Percentiles rank a stretch among this genome's conserved stretches.
Conservation (phyloP, 305 asterid genomes). For the Rubia balearica region DNA sequence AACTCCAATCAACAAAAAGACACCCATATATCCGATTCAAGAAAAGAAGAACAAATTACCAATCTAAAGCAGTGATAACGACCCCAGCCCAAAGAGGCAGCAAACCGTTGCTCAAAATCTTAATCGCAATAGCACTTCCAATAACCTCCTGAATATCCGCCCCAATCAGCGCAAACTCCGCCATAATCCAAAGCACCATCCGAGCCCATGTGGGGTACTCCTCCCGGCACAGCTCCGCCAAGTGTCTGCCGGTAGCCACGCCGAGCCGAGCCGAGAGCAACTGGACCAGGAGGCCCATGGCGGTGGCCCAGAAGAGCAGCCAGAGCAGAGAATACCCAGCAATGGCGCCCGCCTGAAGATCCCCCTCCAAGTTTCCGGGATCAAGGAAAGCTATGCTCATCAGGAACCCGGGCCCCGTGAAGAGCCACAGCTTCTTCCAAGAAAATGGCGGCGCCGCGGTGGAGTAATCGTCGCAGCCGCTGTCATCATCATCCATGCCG, state of each 20-base stretch:
- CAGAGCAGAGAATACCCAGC: constrained; percentile 86
- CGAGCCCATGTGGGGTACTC: constrained; percentile 93
- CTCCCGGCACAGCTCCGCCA: constrained; percentile 90
- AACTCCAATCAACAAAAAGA: neutral
- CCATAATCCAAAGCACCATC: constrained; percentile 76
- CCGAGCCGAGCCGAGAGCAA: constrained; percentile 80
- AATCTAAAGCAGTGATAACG: constrained; percentile 72
- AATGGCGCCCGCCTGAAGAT: constrained; percentile 91
- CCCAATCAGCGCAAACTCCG: constrained; percentile 82
- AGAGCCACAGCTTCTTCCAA: constrained; percentile 89
- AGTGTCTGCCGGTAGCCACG: constrained; percentile 84
- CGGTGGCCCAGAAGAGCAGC: constrained; percentile 93
- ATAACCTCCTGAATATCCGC: constrained; percentile 94
- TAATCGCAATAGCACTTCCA: constrained; percentile 91
- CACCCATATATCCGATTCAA: neutral
- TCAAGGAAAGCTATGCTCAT: constrained; percentile 94
- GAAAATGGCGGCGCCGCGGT: constrained; percentile 61
- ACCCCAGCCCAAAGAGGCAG: constrained; percentile 95
- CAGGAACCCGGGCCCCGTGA: constrained; percentile 88
- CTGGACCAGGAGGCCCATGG: constrained; percentile 78
- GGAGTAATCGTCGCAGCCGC: constrained; percentile 35
- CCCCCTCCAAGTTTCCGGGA: constrained; percentile 93
- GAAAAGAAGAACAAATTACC: constrained; percentile 32
- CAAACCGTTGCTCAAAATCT: constrained; percentile 59
- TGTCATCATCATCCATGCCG: constrained; percentile 35